Conservation (phyloP, 2,329 filamentous ascomycete genomes). For the Ascochyta pisi region DNA sequence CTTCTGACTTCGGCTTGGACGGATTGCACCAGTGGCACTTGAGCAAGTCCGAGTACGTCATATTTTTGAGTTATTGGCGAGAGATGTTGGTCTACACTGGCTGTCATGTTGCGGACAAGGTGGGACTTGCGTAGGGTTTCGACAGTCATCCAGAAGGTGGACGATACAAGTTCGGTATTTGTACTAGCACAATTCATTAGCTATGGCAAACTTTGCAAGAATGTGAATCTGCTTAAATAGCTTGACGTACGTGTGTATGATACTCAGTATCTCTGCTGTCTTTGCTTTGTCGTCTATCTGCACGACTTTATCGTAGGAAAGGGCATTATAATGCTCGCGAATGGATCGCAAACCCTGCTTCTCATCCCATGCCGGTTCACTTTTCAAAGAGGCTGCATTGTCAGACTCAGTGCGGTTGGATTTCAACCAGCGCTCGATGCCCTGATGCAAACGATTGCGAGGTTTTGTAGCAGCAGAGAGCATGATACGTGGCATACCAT, state of each 20-base stretch:
- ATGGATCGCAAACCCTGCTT: constrained; percentile 31
- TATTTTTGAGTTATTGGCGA: constrained; percentile 18
- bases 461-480: constrained; percentile 21
- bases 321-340: constrained; percentile 24
- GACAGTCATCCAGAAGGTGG: constrained; percentile 35
- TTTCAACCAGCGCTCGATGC: constrained; percentile 34
- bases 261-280: constrained; percentile 30
- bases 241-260: constrained; percentile 34
- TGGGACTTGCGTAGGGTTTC: constrained; percentile 32
- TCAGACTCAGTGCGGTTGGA: constrained; percentile 24
- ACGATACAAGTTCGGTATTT: constrained; percentile 23
- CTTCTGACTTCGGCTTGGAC: constrained; percentile 35
- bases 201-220: not conserved
- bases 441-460: constrained; percentile 28
- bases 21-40: constrained; percentile 33
- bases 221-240: not conserved
- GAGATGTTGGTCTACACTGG: constrained; percentile 16
- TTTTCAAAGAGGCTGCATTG: constrained; percentile 17
- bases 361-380: constrained; percentile 29
- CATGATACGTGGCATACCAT: constrained; percentile 28
- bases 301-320: constrained; percentile 15
- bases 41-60: constrained; percentile 24
- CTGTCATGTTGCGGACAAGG: constrained; percentile 24
- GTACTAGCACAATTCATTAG: constrained; percentile 23
- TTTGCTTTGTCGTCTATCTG: constrained; percentile 17